Base-by-base conservation (phyloP, 441 rosid species). In the Codiaeum variegatum region DNA sequence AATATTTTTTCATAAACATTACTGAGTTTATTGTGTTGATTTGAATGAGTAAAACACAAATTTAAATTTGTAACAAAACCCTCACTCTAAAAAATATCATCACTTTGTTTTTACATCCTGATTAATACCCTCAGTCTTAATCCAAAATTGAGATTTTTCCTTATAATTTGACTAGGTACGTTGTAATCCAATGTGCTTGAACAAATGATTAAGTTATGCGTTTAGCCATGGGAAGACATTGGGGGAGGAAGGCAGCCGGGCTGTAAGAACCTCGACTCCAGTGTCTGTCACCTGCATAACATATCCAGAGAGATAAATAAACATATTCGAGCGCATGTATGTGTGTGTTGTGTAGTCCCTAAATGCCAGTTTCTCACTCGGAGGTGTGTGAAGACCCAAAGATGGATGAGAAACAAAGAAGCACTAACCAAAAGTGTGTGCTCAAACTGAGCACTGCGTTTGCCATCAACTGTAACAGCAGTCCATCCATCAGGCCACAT, bases 401-500 rank as follows among this genome's bases (percentile, higher is more conserved):
- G 38, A 60, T 60, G 2, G 15, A 19, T 23, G 64, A 38, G 9
- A 3, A 2, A 67, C 23, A 51, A 44, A 60, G 19, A 72, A 19
- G 46, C 28, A 68, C 5, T 82, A 82, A 92, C 98, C 95, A 94
- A 60, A 74, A 94, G 94, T 1, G 98, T 90, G 77, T 90, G 98
- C 85, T 94, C 98, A 85, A 94, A 94, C 85, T 94, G 97, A 75
- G 98, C 97, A 66, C 98, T 94, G 78, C 89, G 83, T 84, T 89
- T 94, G 40, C 98, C 98, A 80, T 94, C 98, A 5, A 88, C 91
- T 5, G 97, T 85, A 36, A 92, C 98, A 46, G 88, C 97, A 71
- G 98, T 92, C 98, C 98, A 94, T 70, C 98, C 97, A 73, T 94
- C 98, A 56, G 98, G 98, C 98, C 97, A 94, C 90, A 85, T 87